These are phyloP conservation scores for Fusarium tjaetaba DNA, from an alignment of 2,329 filamentous ascomycete genomes.

Conservation along the genomic window DNA sequence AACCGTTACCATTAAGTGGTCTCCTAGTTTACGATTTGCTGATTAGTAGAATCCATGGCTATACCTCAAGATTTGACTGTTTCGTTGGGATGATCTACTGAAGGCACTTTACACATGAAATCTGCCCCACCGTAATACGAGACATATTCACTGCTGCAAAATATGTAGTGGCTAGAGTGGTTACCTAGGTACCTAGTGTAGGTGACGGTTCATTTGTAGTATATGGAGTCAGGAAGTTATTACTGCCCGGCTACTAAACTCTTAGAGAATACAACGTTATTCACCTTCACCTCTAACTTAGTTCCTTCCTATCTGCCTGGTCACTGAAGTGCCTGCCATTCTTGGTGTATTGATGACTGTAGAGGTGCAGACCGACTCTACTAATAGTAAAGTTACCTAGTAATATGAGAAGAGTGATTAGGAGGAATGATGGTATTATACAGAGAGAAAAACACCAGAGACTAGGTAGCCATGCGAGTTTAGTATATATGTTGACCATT, in stretches of 20 bases:
- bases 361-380: background rate
- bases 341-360: background rate
- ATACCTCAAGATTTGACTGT: background rate
- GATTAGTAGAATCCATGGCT: background rate
- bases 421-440: background rate
- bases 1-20: background rate
- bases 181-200: too few relatives aligned
- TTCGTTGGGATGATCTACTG: conserved; percentile 1
- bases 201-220: background rate
- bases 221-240: background rate
- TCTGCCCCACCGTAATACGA: background rate
- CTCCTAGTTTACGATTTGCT: background rate
- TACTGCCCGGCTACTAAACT: background rate
- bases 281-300: background rate
- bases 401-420: background rate
- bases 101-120: background rate
- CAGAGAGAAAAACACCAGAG: background rate
- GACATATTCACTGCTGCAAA: background rate
- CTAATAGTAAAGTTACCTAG: background rate
- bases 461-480: too few relatives aligned
- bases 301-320: background rate
- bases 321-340: background rate
- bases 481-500: background rate
- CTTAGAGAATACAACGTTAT: background rate
- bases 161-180: background rate